A percentile compares a stretch with the other conserved stretches of the same genome.
phyloP scores from a whole-genome alignment of 2,329 filamentous ascomycete species.

The Pseudocercospora vitis region DNA sequence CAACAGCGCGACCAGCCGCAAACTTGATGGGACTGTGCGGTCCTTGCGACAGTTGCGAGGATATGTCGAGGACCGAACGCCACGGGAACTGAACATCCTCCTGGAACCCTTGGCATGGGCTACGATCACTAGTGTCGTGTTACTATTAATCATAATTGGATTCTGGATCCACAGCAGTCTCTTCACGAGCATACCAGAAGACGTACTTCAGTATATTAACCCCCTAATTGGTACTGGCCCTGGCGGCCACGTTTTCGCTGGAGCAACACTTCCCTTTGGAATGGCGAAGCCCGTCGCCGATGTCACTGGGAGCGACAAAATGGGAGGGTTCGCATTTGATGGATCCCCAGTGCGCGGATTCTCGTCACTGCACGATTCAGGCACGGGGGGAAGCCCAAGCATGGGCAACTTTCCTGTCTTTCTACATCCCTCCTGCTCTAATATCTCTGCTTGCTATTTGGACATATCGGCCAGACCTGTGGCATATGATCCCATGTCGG shows the following conservation, averaged over 20 bases:
- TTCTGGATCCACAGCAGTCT: conserved; percentile 15
- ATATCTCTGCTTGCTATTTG: conserved; percentile 46
- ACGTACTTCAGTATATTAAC: conserved; percentile 26
- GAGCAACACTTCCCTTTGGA: conserved; percentile 46
- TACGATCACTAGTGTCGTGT: conserved; percentile 13
- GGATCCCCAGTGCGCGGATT: conserved; percentile 45
- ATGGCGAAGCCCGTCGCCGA: conserved; percentile 46
- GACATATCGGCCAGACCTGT: conserved; percentile 53
- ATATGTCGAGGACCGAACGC: conserved; percentile 10
- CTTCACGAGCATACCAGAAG: conserved; percentile 33
- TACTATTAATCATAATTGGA: conserved; percentile 15
- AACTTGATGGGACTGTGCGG: conserved; percentile 15
- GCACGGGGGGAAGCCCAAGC: conserved; percentile 56
- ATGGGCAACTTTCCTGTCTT: conserved; percentile 73
- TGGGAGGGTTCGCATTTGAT: conserved; percentile 52
- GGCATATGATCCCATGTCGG: conserved; percentile 50
- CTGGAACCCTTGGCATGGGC: conserved; percentile 19
- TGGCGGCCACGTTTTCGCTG: conserved; percentile 45
- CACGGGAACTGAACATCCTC: conserved; percentile 8
- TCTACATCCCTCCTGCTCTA: conserved; percentile 60
- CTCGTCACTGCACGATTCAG: conserved; percentile 51
- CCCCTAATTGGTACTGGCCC: conserved; percentile 27
- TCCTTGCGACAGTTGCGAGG: conserved; percentile 13
- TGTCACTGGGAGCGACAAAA: conserved; percentile 34
- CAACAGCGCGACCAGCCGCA: conserved; percentile 8